phyloP scores from a whole-genome alignment of 2,329 filamentous ascomycete species.

The Diaporthe eres region DNA sequence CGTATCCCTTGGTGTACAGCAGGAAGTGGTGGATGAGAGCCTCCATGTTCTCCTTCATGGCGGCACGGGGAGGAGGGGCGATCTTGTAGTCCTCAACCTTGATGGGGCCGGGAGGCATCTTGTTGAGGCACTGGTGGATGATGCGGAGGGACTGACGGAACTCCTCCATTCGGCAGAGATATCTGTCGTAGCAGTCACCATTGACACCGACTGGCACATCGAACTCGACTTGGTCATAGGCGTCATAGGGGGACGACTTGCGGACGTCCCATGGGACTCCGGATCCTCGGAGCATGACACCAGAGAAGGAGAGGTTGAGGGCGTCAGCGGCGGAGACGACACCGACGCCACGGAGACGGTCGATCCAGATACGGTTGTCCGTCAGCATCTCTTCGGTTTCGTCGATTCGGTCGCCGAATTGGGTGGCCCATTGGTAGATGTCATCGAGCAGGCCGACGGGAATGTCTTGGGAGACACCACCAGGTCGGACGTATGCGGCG shows the following conservation, averaged over 20 bases:
- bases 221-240: slow-evolving; percentile 98
- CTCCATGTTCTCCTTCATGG: slow-evolving; percentile 99
- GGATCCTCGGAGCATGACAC: slow-evolving; percentile 97
- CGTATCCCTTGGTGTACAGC: slow-evolving; percentile 98
- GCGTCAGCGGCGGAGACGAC: slow-evolving; percentile 93
- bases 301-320: slow-evolving; percentile 96
- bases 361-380: slow-evolving; percentile 99
- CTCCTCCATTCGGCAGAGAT: slow-evolving; percentile 99
- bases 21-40: slow-evolving; percentile 99
- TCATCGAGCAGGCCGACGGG: slow-evolving; percentile 95
- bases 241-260: slow-evolving; percentile 97
- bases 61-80: slow-evolving; percentile 91
- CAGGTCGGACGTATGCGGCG: slow-evolving; percentile 95
- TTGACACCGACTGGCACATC: slow-evolving; percentile 97
- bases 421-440: slow-evolving; percentile 99
- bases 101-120: slow-evolving; percentile 96
- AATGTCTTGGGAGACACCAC: slow-evolving; percentile 96
- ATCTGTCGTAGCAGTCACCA: slow-evolving; percentile 99
- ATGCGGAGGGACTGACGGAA: slow-evolving; percentile 98
- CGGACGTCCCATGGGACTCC: slow-evolving; percentile 97
- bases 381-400: slow-evolving; percentile 99
- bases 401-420: slow-evolving; percentile 98
- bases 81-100: slow-evolving; percentile 99
- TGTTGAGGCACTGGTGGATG: slow-evolving; percentile 98
- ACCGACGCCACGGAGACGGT: slow-evolving; percentile 90